Evolutionary conservation across 2,329 filamentous ascomycete species (phyloP).

Genomic region (Arachnomyces sp.): DNA sequence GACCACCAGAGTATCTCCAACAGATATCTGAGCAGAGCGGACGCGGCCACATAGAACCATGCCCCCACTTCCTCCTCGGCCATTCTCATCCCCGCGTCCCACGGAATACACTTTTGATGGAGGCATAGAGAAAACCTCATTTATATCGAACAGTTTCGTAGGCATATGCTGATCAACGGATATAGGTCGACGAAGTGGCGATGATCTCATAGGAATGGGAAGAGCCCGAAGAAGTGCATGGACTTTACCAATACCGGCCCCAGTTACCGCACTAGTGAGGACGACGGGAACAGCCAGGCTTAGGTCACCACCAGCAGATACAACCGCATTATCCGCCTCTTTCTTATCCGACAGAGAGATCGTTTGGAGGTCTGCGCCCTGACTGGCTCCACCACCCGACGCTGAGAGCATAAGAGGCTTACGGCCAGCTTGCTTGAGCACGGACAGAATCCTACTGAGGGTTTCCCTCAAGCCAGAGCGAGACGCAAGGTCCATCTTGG

Average conservation of each 20-base stretch:
- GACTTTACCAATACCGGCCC: slow-evolving; percentile 68
- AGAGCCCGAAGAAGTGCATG: slow-evolving; percentile 73
- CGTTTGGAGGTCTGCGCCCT: slow-evolving; percentile 44
- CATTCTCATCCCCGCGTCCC: slow-evolving; percentile 28
- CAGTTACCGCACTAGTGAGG: slow-evolving; percentile 78
- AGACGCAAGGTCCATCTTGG: slow-evolving; percentile 81
- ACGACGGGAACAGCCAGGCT: slow-evolving; percentile 67
- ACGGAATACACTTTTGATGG: slow-evolving; percentile 48
- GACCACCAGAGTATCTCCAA: slow-evolving; percentile 69
- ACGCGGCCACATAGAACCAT: slow-evolving; percentile 80
- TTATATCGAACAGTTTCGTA: slow-evolving; percentile 71
- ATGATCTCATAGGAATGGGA: slow-evolving; percentile 54
- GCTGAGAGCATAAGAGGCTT: slow-evolving; percentile 60
- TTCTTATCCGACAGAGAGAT: slow-evolving; percentile 50
- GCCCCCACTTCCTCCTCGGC: slow-evolving; percentile 43
- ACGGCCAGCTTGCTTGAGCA: slow-evolving; percentile 66
- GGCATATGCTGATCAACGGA: slow-evolving; percentile 40
- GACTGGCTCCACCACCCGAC: slow-evolving; percentile 39
- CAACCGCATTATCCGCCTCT: slow-evolving; percentile 51
- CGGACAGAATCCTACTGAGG: slow-evolving; percentile 64
- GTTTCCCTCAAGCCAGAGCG: slow-evolving; percentile 61
- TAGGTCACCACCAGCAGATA: slow-evolving; percentile 28
- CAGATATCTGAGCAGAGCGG: slow-evolving; percentile 64
- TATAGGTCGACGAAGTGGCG: slow-evolving; percentile 18
- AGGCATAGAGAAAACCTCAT: slow-evolving; percentile 76